Evolutionary conservation across 1,139 yeast genomes (phyloP), one percentile per base, ranked within the genome.

Genomic region (Blastobotrys aristatus): DNA sequence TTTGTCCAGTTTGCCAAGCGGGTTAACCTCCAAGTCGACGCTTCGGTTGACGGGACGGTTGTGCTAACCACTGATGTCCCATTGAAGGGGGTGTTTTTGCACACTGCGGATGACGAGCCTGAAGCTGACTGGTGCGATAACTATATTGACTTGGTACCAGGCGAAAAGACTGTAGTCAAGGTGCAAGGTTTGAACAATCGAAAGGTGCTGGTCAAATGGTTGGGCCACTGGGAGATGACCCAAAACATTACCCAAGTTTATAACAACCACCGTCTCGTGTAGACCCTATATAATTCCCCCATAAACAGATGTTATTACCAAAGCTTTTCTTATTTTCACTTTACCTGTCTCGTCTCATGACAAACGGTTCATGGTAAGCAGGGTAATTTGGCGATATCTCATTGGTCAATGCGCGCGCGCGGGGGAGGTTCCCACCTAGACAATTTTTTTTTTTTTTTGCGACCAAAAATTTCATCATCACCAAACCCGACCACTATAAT

Each of bases 41-140:
- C 20, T 5, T 4, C 33, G 5, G 21, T 29, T 11, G 18, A 11
- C 5, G 49, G 35, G 7, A n/a, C 27, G 13, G 50, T 55, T 13
- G 11, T 43, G 0, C 36, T 54, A 11, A n/a, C 33, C 2, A 33
- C 55, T 2, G 38, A 44, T 17, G 44, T 36, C 17, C 52, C 57
- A 2, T 40, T 55, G 34, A 55, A 55, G 45, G 58, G 58, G 11
- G 51, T 54, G 13, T 49, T 42, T 5, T 45, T 55, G 34, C 31
- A 42, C 18, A 51, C 53, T 4, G 46, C 49, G 10, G 39, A 27
- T 14, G 48, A 47, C 21, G 41, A 51, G 13, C 53, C 53, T 2
- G 48, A 49, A n/a, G 58, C 56, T 17, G 42, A 34, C 13, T 56
- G 57, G 55, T 43, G 47, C 8, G 58, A 56, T 40, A 56, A 56